phyloP scores from a whole-genome alignment of 73 alveolate genomes.

The Paramecium bursaria region DNA sequence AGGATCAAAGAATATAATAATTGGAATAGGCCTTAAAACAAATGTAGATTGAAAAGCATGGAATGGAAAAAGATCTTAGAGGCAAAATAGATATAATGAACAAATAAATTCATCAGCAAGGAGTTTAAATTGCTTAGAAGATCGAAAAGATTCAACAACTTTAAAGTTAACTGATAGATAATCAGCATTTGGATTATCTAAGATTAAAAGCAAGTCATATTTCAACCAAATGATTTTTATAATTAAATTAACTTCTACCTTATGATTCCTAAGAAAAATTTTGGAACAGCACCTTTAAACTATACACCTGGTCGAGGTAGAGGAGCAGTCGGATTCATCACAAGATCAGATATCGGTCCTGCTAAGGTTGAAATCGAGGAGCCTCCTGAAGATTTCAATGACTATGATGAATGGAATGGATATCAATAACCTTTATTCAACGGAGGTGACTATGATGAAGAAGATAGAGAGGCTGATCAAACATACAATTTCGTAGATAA shows the following conservation, averaged over 20 bases:
- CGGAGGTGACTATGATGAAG: constrained; percentile 69
- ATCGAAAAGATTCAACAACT: no score
- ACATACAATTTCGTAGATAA: constrained; percentile 73
- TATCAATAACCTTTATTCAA: constrained; percentile 42
- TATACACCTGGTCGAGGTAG: constrained; percentile 88
- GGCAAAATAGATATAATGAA: constrained; percentile 33
- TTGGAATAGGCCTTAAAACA: constrained; percentile 12
- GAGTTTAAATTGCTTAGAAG: no score
- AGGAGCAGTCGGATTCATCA: constrained; percentile 86
- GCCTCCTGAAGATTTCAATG: constrained; percentile 52
- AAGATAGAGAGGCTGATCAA: constrained; percentile 80
- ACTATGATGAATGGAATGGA: constrained; percentile 85
- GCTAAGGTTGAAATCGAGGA: constrained; percentile 69
- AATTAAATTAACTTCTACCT: no score
- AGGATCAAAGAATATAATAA: not conserved
- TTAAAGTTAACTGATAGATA: no score
- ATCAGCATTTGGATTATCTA: no score
- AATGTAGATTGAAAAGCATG: constrained; percentile 11
- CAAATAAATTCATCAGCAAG: no score
- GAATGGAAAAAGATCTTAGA: constrained; percentile 41
- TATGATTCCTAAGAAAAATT: constrained; percentile 56
- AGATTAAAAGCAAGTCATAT: no score
- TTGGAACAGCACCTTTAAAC: constrained; percentile 84
- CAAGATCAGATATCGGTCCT: constrained; percentile 86
- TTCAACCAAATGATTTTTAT: not conserved